Percentiles rank a stretch among this genome's conserved stretches.
Evolutionary conservation across 129 eudicot genomes (phyloP).

Genomic region (Pittosporum tobira): DNA sequence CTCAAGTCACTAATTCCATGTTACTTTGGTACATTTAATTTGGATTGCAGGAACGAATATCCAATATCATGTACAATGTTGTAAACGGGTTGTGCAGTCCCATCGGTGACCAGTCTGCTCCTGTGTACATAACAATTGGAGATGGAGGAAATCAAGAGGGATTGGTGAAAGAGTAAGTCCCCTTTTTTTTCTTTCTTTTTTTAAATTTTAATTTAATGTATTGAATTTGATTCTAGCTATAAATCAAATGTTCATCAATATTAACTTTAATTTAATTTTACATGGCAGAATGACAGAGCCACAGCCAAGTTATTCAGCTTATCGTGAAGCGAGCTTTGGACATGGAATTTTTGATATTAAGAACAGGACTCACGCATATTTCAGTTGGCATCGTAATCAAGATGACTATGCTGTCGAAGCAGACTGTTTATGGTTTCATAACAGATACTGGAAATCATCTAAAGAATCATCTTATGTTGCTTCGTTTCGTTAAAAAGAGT

Average conservation of each 20-base stretch:
- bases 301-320: conserved; percentile 77
- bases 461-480: conserved; percentile 16
- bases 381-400: conserved; percentile 82
- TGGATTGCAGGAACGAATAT: conserved; percentile 58
- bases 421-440: conserved; percentile 67
- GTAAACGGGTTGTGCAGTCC: conserved; percentile 72
- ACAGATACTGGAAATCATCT: conserved; percentile 48
- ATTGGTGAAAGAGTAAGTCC: conserved; percentile 59
- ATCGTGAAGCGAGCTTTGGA: conserved; percentile 77
- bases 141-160: conserved; percentile 98
- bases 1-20: background rate
- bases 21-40: background rate
- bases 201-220: too few species aligned
- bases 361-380: conserved; percentile 71
- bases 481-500: conserved; percentile 16
- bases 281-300: conserved; percentile 77
- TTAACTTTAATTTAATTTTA: background rate
- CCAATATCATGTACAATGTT: conserved; percentile 75
- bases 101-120: conserved; percentile 50
- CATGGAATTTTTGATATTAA: conserved; percentile 72
- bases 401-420: conserved; percentile 69
- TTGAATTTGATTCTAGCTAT: too few species aligned
- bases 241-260: too few species aligned
- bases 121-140: conserved; percentile 81
- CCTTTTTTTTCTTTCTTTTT: conserved; percentile 1